Evolutionary conservation across 495 filamentous ascomycete genomes (phyloP).

Genomic region (Paragyromitra xinjiangensis): DNA sequence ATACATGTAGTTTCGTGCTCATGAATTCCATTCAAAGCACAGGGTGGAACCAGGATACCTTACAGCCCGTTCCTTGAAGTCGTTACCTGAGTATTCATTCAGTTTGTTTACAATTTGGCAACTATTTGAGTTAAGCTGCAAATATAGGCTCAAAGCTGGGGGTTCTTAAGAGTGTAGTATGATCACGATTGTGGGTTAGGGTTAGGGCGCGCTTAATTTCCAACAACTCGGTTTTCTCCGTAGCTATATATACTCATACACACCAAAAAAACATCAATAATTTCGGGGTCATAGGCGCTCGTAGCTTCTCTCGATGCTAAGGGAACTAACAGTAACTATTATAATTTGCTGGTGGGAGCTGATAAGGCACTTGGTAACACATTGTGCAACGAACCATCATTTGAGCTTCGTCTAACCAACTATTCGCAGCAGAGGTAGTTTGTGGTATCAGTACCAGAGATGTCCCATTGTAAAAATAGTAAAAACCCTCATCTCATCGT

Average conservation of each 20-base stretch:
- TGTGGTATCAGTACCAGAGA: background rate
- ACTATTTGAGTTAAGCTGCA: background rate
- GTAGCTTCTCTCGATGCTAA: background rate
- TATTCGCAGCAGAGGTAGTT: background rate
- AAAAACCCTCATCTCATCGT: background rate
- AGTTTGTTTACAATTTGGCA: too few species aligned
- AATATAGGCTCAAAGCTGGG: background rate
- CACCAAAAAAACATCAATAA: background rate
- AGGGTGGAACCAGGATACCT: too few species aligned
- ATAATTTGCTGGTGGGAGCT: background rate
- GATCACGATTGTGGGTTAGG: background rate
- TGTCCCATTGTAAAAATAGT: slow-evolving; percentile 7
- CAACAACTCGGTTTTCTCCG: background rate
- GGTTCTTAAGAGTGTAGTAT: background rate
- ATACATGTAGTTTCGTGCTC: background rate
- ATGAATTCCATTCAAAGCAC: too few species aligned
- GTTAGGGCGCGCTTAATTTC: background rate
- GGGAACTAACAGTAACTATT: background rate
- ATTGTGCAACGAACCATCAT: background rate
- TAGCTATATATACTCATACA: background rate
- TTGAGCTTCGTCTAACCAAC: background rate
- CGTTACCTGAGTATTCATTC: too few species aligned
- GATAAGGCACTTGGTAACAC: background rate
- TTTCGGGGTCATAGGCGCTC: background rate
- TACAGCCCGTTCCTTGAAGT: too few species aligned